Evolutionary conservation across 2,329 filamentous ascomycete genomes (phyloP), one percentile per base, ranked within the genome.

Genomic region (Shiraia sp.): DNA sequence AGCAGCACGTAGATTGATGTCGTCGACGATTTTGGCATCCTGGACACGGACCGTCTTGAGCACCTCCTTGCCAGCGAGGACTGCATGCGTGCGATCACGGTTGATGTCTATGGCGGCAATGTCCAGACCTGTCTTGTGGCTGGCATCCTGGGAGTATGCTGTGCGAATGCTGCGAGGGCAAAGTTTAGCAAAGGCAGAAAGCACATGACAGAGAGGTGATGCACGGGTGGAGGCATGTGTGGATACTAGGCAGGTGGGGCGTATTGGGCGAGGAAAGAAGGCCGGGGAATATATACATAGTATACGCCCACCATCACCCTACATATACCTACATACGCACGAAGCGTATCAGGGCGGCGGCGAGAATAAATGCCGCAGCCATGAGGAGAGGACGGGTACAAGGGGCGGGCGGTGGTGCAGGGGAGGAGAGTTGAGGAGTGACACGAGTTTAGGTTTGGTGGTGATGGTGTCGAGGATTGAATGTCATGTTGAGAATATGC

Each of bases 91-190:
- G 43, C 77, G 74, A 41, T 78, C 74, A 28, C 81, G 79, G 47
- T 83, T 85, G 65, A 83, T 79, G 63, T 85, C 81, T 37, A 86
- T 71, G 26, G 82, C 79, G 30, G 78, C 70, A 56, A 86, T 84
- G 48, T 81, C 77, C 38, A 85, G 76, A 32, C 81, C 81, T n/a
- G 82, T 85, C 55, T 77, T 79, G 65, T 85, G 80, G 57, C 76
- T 79, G 43, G 81, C 74, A 53, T 81, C 79, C 57, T 79, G 77
- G 29, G 76, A 77, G 42, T 72, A 72, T 43, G 72, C 72, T 31
- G 74, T 70, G 45, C 73, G 77, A 47, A 66, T 54, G 47, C 68
- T 71, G 57, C 42, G 49, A 42, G 28, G 35, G 10, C 32, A 19
- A 14, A 36, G 47, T 55, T 45, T 55, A 49, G 33, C 17, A 31